These are phyloP conservation scores for Clavispora santaluciae DNA, from an alignment of 805 yeast species.

Conservation along the genomic window DNA sequence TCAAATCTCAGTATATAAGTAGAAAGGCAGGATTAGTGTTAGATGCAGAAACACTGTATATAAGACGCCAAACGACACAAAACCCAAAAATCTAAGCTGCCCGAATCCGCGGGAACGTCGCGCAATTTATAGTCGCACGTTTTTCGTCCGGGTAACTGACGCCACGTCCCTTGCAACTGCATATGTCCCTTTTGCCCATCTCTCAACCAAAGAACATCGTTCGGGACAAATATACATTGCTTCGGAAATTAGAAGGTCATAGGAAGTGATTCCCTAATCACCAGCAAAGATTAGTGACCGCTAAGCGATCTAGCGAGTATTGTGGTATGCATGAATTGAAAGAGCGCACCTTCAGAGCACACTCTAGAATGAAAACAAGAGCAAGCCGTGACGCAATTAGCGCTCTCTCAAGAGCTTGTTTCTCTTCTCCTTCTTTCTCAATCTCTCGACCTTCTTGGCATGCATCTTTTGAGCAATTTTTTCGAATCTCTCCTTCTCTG, in stretches of 20 bases:
- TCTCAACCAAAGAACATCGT: background rate
- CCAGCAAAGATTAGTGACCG: too few relatives aligned
- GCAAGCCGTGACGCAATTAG: conserved; percentile 20
- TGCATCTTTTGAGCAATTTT: conserved; percentile 82
- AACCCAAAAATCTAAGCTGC: conserved; percentile 3
- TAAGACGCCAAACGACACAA: conserved; percentile 15
- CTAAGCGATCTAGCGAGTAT: background rate
- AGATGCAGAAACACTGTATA: conserved; percentile 10
- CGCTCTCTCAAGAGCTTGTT: conserved; percentile 92
- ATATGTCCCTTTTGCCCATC: background rate
- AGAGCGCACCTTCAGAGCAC: background rate
- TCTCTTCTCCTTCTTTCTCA: conserved; percentile 89
- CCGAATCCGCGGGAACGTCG: background rate
- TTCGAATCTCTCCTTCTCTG: conserved; percentile 85
- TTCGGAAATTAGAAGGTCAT: background rate
- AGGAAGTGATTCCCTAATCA: too few relatives aligned
- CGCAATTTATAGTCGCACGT: conserved; percentile 2
- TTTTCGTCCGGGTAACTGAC: conserved; percentile 3
- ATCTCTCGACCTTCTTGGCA: conserved; percentile 83
- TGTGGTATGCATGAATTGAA: background rate
- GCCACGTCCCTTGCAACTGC: background rate
- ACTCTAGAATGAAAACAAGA: background rate
- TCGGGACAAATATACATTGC: background rate
- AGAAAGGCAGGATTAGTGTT: background rate
- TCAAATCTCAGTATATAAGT: conserved; percentile 2